Base-by-base conservation (phyloP, 2,329 filamentous ascomycete genomes). In the Epichloe brachyelytri region DNA sequence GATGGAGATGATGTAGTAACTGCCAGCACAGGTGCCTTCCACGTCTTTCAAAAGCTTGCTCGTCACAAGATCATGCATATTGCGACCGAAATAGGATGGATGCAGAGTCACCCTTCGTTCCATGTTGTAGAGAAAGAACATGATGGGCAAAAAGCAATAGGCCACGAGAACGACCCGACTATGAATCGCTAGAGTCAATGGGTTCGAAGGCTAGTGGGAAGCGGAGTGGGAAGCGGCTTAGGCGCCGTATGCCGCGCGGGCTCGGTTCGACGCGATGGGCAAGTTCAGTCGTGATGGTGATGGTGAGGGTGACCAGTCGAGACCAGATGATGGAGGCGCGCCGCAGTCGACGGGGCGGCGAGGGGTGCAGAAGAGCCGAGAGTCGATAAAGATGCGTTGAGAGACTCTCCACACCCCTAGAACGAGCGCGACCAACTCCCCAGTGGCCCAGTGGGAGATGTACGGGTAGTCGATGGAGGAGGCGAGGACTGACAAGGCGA, bases 61-160 rank as follows among this genome's bases (percentile, higher is more conserved):
- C 48, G 86, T 91, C 40, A 98, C 86, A 61, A 95, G 83, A 59
- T 94, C 86, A 61, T 91, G 85, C 75, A 96, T 94, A 65, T 93
- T 88, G 56, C 88, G 85, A 53, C 90, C 90, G 66, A 98, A 97
- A 73, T 94, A 98, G 12, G 91, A 97, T 30, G 93, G 93, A 65
- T 98, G 93, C 63, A 98, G 80, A 60, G 88, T 90, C 62, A 97
- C 90, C 64, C 88, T 85, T 65, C 91, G 89, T 72, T 95, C 89
- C 70, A 97, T 85, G 65, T 95, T 91, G 71, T 95, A 88, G 58
- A 98, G 86, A 75, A 98, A 98, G 71, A 97, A 98, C 93, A 98
- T 98, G 60, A 56, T 71, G 69, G 56, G 50, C 50, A 37, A 55
- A 19, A 45, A 11, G 7, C 14, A 14, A 20, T 3, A 2, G n/a